phyloP scores from a whole-genome alignment of 352 stramenopile species.

The Globisporangium irregulare region DNA sequence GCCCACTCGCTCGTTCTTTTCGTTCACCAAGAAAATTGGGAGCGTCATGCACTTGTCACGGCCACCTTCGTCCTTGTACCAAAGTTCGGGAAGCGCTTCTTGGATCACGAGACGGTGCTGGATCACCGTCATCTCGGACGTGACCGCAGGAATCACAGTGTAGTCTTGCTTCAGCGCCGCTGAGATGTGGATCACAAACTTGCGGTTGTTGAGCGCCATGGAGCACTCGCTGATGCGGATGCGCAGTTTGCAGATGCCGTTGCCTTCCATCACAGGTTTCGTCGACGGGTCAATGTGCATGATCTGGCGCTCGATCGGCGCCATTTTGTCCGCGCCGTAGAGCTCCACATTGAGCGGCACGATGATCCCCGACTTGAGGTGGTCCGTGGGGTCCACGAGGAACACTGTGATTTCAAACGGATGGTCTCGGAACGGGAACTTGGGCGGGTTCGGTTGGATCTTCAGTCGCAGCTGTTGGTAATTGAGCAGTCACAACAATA shows the following conservation, averaged over 20 bases:
- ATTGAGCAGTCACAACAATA: background rate
- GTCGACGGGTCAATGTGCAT: constrained; percentile 76
- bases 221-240: constrained; percentile 81
- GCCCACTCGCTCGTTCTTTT: constrained; percentile 75
- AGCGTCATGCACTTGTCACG: constrained; percentile 86
- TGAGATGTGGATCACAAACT: constrained; percentile 82
- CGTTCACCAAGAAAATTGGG: constrained; percentile 72
- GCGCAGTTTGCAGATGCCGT: constrained; percentile 81
- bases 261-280: constrained; percentile 77
- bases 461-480: constrained; percentile 60
- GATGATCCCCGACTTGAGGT: constrained; percentile 73
- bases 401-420: constrained; percentile 87
- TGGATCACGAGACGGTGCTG: constrained; percentile 82
- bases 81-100: constrained; percentile 78
- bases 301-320: constrained; percentile 76
- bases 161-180: constrained; percentile 56
- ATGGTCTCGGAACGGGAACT: constrained; percentile 85
- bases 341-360: constrained; percentile 84
- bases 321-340: constrained; percentile 80
- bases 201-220: constrained; percentile 84
- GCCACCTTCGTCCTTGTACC: constrained; percentile 86
- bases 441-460: constrained; percentile 79
- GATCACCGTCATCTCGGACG: constrained; percentile 82
- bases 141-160: constrained; percentile 64
- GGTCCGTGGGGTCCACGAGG: constrained; percentile 76